Evolutionary conservation across 1,284 basidiomycete genomes (phyloP).

Genomic region (Tilletia caries): DNA sequence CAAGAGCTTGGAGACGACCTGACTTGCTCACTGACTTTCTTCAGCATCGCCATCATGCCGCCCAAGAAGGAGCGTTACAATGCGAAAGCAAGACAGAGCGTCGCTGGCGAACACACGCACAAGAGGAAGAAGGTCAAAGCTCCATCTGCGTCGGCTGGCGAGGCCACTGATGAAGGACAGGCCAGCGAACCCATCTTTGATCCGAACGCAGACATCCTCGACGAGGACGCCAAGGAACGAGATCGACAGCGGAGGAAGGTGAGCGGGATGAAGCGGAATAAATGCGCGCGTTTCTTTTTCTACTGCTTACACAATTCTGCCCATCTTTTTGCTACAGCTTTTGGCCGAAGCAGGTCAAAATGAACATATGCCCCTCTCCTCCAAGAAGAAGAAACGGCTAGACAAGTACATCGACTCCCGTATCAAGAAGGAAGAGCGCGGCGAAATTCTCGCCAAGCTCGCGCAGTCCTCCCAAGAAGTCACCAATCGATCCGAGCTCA

Average conservation of each 20-base stretch:
- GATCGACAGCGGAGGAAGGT: slow-evolving; percentile 1
- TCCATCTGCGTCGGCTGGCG: neutral
- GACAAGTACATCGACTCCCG: slow-evolving; percentile 53
- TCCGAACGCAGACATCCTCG: slow-evolving; percentile 45
- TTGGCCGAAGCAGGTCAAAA: slow-evolving; percentile 21
- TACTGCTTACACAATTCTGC: slow-evolving; percentile 21
- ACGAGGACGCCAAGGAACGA: slow-evolving; percentile 27
- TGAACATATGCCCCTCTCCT: slow-evolving; percentile 26
- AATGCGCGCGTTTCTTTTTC: neutral
- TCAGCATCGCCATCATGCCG: slow-evolving; percentile 11
- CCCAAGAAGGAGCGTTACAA: slow-evolving; percentile 46
- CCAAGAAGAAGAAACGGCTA: slow-evolving; percentile 53
- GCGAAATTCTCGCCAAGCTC: slow-evolving; percentile 45
- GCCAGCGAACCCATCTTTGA: slow-evolving; percentile 19
- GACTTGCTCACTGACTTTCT: no score
- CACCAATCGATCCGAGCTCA: slow-evolving; percentile 38
- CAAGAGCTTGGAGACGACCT: no score
- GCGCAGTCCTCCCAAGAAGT: slow-evolving; percentile 44
- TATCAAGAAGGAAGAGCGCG: slow-evolving; percentile 51
- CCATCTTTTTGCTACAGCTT: neutral
- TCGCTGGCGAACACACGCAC: slow-evolving; percentile 47
- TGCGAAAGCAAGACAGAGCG: slow-evolving; percentile 46
- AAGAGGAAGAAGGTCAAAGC: slow-evolving; percentile 41
- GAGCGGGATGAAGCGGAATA: no score
- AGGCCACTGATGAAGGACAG: neutral